Percentiles rank a stretch among this genome's conserved stretches.
Conservation (phyloP, 1,284 basidiomycete species). For the Ganoderma boninense region DNA sequence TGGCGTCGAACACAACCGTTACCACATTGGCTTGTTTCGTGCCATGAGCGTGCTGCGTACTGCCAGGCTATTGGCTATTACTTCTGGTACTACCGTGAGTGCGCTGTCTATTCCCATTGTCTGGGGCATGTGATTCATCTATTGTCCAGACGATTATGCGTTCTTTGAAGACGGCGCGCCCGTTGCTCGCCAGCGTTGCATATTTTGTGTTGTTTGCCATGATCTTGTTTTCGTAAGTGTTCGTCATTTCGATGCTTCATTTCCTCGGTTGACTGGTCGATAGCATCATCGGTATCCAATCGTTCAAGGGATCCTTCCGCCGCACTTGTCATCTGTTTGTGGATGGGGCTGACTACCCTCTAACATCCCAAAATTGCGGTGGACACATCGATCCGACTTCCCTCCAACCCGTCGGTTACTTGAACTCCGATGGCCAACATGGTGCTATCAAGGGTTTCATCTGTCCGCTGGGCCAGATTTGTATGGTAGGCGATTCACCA, state of each 20-base stretch:
- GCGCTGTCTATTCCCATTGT: background rate
- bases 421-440: conserved; percentile 48
- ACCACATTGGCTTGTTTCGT: conserved; percentile 90
- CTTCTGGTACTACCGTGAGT: conserved; percentile 89
- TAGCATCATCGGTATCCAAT: conserved; percentile 90
- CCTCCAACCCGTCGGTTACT: conserved; percentile 55
- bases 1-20: conserved; percentile 69
- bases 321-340: conserved; percentile 64
- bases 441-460: conserved; percentile 74
- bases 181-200: conserved; percentile 87
- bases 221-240: conserved; percentile 84
- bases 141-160: conserved; percentile 86
- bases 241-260: background rate
- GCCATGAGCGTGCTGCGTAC: conserved; percentile 90
- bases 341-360: conserved; percentile 44
- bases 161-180: conserved; percentile 91
- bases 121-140: background rate
- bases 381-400: conserved; percentile 74
- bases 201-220: conserved; percentile 95
- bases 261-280: conserved; percentile 8
- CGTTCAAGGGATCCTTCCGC: conserved; percentile 86
- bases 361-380: conserved; percentile 74
- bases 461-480: conserved; percentile 85
- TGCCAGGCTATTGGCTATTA: conserved; percentile 87
- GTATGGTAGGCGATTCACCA: conserved; percentile 57